These are phyloP conservation scores for Diaporthe caulivora DNA, from an alignment of 2,329 filamentous ascomycete species.

Conservation along the genomic window DNA sequence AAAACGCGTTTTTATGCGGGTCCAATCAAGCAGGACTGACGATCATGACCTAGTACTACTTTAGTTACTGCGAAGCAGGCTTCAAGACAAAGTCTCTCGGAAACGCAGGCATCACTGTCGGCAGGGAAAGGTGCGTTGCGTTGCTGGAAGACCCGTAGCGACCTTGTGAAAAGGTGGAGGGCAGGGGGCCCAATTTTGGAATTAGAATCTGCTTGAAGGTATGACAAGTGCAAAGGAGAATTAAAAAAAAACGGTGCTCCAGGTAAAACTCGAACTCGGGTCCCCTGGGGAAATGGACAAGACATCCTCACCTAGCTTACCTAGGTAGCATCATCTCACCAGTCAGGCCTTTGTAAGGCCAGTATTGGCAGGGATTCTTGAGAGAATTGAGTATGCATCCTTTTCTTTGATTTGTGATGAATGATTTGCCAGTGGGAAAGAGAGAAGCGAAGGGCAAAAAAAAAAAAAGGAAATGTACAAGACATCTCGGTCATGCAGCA, in stretches of 20 bases:
- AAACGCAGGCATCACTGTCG: constrained; percentile 36
- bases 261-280: neutral
- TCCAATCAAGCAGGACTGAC: neutral
- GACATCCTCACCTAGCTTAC: neutral
- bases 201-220: neutral
- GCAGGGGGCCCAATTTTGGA: too few species aligned
- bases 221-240: neutral
- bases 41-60: constrained; percentile 28
- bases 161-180: too few species aligned
- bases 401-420: too few species aligned
- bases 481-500: neutral
- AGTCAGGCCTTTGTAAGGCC: too few species aligned
- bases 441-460: neutral
- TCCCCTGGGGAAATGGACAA: neutral
- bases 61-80: constrained; percentile 38
- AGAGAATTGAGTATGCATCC: neutral
- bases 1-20: neutral
- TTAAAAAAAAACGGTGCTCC: neutral
- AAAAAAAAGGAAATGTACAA: neutral
- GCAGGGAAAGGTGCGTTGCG: constrained; percentile 36
- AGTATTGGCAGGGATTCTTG: neutral
- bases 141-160: constrained; percentile 25
- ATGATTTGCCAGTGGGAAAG: neutral
- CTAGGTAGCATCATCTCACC: neutral
- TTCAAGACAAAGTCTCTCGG: constrained; percentile 37